These are phyloP conservation scores for Erysiphe pulchra DNA, from an alignment of 2,329 filamentous ascomycete species.

Conservation along the genomic window DNA sequence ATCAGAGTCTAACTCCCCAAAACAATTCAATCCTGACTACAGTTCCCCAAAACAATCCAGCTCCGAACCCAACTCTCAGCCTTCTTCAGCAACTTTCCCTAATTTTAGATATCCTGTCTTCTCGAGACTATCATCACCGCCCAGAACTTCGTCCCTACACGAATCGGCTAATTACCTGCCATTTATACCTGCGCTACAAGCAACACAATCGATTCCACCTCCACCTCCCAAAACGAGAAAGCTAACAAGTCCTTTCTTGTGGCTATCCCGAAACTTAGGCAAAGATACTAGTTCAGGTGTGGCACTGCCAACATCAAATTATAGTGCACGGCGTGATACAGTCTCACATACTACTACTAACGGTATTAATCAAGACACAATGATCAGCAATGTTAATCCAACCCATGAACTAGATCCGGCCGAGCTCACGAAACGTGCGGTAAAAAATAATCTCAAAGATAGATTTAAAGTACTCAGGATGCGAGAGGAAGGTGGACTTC, in stretches of 20 bases:
- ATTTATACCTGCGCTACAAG: too few species aligned
- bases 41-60: too few species aligned
- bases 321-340: constrained; percentile 34
- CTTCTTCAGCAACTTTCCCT: too few species aligned
- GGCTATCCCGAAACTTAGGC: constrained; percentile 46
- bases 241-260: constrained; percentile 68
- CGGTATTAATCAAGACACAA: constrained; percentile 59
- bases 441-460: constrained; percentile 44
- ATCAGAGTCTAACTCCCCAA: too few species aligned
- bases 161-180: too few species aligned
- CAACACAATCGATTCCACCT: constrained; percentile 5
- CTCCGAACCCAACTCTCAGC: too few species aligned
- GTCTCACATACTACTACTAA: constrained; percentile 56
- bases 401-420: constrained; percentile 37
- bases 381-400: constrained; percentile 52
- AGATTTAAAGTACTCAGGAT: constrained; percentile 55
- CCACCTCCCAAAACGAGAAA: constrained; percentile 24
- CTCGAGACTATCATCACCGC: too few species aligned
- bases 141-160: too few species aligned
- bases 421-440: constrained; percentile 20
- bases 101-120: too few species aligned
- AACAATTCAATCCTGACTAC: too few species aligned
- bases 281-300: constrained; percentile 28
- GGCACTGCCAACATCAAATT: constrained; percentile 16
- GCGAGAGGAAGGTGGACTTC: constrained; percentile 42